Base-by-base conservation (phyloP, 2,329 filamentous ascomycete genomes). In the Domatiomyces catenatus region DNA sequence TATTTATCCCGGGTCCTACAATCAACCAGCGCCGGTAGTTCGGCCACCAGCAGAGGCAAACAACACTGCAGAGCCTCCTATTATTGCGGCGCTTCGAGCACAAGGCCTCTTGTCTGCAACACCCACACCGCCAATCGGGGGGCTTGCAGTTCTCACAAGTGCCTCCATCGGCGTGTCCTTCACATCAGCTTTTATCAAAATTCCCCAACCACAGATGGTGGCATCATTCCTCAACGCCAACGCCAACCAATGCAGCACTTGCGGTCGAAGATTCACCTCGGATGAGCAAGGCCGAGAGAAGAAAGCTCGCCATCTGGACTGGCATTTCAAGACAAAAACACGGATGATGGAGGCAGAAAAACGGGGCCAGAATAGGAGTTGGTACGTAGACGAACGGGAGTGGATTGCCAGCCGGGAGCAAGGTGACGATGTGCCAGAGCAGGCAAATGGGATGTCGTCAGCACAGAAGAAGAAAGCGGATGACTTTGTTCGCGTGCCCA, bases 311-410 rank as follows among this genome's bases (percentile, higher is more conserved):
- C 92, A 98, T 64, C 82, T 98, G 73, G 92, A 98, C 67, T 98
- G 92, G 92, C 92, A 98, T 67, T 98, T 98, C 70, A 82, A 84
- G 51, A 89, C 90, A 20, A 90, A 95, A 62, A 84, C 89, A 61
- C 83, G 88, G 45, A 86, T 93, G 68, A 81, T 81, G 2, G 90
- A 96, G 59, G 83, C 85, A 12, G 81, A 86, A 62, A 90, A 86
- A 64, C 79, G 86, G 54, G 88, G 86, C 28, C 85, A 93, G 60
- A 89, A 93, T 62, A 82, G 92, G 32, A 93, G 87, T 66, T 96
- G 88, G 87, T 95, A 94, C 64, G 81, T 94, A 47, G 86, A 93
- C 61, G 86, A 94, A 69, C 75, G 82, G 69, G 89, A 95, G 63
- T 98, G 92, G 92, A 83, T 94, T 52, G 83, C 81, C 57, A 88